Conservation (phyloP, 2,329 filamentous ascomycete species). For the Aureobasidium sp. region DNA sequence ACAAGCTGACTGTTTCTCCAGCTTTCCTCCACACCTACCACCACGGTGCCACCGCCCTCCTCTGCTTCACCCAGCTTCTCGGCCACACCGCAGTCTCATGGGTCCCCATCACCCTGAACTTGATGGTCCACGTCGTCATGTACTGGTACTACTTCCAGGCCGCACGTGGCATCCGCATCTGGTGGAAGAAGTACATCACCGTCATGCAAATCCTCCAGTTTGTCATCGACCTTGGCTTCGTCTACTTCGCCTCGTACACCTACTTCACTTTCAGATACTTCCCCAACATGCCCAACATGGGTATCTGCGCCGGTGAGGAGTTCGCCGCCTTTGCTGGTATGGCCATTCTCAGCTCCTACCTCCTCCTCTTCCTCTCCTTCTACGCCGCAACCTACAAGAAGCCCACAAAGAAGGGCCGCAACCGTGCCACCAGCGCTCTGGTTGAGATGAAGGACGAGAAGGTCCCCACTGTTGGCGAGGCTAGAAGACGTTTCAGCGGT, state of each 20-base stretch:
- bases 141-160: conserved; percentile 99
- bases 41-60: conserved; percentile 89
- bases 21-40: conserved; percentile 98
- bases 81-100: conserved; percentile 89
- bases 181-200: conserved; percentile 99
- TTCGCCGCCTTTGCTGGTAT: conserved; percentile 92
- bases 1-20: conserved; percentile 16
- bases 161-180: conserved; percentile 86
- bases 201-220: conserved; percentile 96
- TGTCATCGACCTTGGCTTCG: conserved; percentile 92
- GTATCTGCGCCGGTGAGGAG: conserved; percentile 88
- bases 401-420: conserved; percentile 62
- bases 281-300: conserved; percentile 70
- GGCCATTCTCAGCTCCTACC: conserved; percentile 84
- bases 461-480: conserved; percentile 46
- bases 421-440: conserved; percentile 72
- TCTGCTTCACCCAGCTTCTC: conserved; percentile 96
- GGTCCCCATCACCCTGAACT: conserved; percentile 87
- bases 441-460: conserved; percentile 75
- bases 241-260: conserved; percentile 98
- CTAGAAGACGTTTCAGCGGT: conserved; percentile 43
- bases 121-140: conserved; percentile 95
- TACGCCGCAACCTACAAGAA: conserved; percentile 96
- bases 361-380: conserved; percentile 97
- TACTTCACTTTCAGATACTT: conserved; percentile 95